Percentiles rank a stretch among this genome's conserved stretches.
phyloP scores from a whole-genome alignment of 2,329 filamentous ascomycete genomes.

The Aphanocladium album region DNA sequence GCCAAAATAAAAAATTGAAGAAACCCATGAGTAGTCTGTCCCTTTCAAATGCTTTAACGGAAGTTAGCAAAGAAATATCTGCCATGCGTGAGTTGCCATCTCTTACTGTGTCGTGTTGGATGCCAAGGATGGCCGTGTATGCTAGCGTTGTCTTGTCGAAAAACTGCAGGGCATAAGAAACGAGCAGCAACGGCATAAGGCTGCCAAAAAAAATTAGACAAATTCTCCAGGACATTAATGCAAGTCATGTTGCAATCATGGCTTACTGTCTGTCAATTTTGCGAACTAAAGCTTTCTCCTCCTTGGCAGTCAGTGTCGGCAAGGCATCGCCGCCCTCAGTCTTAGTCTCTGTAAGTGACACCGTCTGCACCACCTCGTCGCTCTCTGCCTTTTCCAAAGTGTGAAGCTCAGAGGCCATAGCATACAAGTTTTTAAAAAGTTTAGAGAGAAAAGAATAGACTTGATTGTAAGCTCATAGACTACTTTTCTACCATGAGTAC shows the following conservation, averaged over 20 bases:
- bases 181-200: slow-evolving; percentile 11
- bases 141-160: slow-evolving; percentile 11
- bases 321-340: slow-evolving; percentile 13
- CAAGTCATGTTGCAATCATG: not conserved
- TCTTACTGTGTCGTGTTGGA: slow-evolving; percentile 9
- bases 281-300: slow-evolving; percentile 17
- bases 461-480: not conserved
- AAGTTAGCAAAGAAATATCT: not conserved
- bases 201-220: not conserved
- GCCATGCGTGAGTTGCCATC: not conserved
- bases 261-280: slow-evolving; percentile 15
- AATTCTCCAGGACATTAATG: slow-evolving; percentile 1
- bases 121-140: slow-evolving; percentile 10
- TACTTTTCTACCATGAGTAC: no score
- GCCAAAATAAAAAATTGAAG: slow-evolving; percentile 44
- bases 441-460: not conserved
- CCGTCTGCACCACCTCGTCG: not conserved
- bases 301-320: slow-evolving; percentile 14
- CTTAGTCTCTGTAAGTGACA: not conserved
- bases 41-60: slow-evolving; percentile 14
- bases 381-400: not conserved
- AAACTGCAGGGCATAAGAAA: slow-evolving; percentile 12
- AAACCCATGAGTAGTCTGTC: slow-evolving; percentile 44
- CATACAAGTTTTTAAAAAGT: not conserved
- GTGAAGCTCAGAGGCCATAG: not conserved